Evolutionary conservation across 495 filamentous ascomycete species (phyloP), one percentile per base, ranked within the genome.

Genomic region (Ramalina peruviana): DNA sequence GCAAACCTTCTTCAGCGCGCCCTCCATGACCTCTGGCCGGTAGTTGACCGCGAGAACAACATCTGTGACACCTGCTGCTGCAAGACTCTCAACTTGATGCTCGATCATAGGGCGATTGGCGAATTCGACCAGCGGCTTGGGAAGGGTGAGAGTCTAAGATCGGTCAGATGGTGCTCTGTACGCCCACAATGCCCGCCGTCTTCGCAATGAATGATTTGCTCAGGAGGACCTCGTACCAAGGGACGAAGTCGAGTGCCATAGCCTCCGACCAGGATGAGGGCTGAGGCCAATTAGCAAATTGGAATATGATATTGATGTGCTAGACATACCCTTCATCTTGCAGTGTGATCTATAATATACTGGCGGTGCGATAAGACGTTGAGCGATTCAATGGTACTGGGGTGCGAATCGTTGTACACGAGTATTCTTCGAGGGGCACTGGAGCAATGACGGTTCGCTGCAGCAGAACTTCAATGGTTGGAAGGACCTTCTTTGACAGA

Each of bases 41-140:
- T 98, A 98, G 73, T 98, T 98, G 65, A 98, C 92, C 49, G 93
- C 92, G 51, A 98, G 73, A 37, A 98, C 93, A 60, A 98, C 94
- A 71, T 97, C 88, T 54, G 90, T 97, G 36, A 97, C 92, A 64
- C 92, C 92, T 27, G 89, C 92, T 54, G 85, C 86, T 56, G 93
- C 92, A 59, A 98, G 72, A 58, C 85, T 86, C 69, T 97, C 89
- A 58, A 98, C 85, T 67, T 98, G 92, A 73, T 98, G 92, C 54
- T 92, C 74, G 69, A 98, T 98, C 92, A 98, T 98, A 58, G 89
- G 92, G 65, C 86, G 88, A 75, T 98, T 98, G 58, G 80, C 89
- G 66, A 98, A 98, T 58, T 98, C 92, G 60, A 98, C 92, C 57
- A 98, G 74, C 40, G 92, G 92, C 67, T 98, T 98, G 21, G 92